Base-by-base conservation (phyloP, 2,329 filamentous ascomycete species). In the Penicillium griseofulvum region DNA sequence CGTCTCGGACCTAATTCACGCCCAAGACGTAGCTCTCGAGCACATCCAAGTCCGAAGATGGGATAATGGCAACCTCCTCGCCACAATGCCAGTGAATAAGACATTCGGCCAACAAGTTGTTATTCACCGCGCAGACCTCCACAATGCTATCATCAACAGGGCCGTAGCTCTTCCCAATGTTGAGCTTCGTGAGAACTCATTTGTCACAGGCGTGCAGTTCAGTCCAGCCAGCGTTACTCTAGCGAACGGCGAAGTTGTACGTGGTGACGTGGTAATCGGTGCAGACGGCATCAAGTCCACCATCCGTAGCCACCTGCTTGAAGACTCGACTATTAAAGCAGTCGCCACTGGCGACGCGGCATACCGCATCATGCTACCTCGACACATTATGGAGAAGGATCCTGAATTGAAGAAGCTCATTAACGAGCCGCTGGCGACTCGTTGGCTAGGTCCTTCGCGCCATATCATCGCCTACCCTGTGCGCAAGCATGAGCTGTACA, bases 391-490 rank as follows among this genome's bases (percentile, higher is more conserved):
- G 83, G 73, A 79, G 53, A 63, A 81, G 22, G 87, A 91, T 62
- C 81, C 87, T 0, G 87, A 89, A 60, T 77, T 91, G 45, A 76
- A 87, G 50, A 79, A 75, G n/a, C 79, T 91, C 10, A 78, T 92
- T 22, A 83, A 89, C 62, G 79, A 81, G 41, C 83, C 90, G 65
- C 78, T 81, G 46, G 88, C 88, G 3, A 86, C 85, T 37, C 82
- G 89, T 47, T 92, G 88, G 89, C 87, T 92, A 49, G 89, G 89
- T 31, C 85, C 86, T 67, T 83, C 83, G 63, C 81, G 87, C 1
- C 89, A 92, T 71, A 88, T 91, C 70, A 89, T 92, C 63, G 87
- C 87, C 0, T 93, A 92, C 69, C 86, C 88, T 0, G 86, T 93
- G 41, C 80, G 83, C 58, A 82, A 80, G 66, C 84, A 89, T 65